Conservation (phyloP, 192 early-diverging fungal genomes). For the Jimgerdemannia lactiflua region DNA sequence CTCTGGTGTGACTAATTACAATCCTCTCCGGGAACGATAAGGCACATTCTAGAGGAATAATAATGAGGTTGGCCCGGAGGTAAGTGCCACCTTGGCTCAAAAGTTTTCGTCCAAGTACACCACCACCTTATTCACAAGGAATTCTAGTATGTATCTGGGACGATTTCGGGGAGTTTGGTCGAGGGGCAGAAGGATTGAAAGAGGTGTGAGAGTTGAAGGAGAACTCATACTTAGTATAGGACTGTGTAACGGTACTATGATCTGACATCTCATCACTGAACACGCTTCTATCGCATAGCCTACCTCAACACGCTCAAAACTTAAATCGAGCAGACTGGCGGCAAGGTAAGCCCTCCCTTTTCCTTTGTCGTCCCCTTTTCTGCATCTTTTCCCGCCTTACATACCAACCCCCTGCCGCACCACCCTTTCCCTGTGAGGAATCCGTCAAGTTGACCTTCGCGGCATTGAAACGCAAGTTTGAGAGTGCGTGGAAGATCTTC, state of each 20-base stretch:
- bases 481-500: conserved; percentile 1
- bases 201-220: too few relatives aligned
- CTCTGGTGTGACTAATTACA: too few relatives aligned
- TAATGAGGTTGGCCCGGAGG: not conserved
- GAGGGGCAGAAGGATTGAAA: not conserved
- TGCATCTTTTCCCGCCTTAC: too few relatives aligned
- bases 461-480: not conserved
- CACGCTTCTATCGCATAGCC: not conserved
- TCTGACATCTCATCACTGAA: too few relatives aligned
- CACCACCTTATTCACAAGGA: not conserved
- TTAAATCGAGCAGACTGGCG: not conserved
- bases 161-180: not conserved
- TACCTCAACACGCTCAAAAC: not conserved
- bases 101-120: not conserved
- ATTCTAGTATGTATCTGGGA: not conserved
- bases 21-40: too few relatives aligned
- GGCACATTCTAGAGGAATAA: too few relatives aligned
- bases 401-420: too few relatives aligned
- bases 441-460: conserved; percentile 1
- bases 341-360: not conserved
- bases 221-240: not conserved
- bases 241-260: too few relatives aligned
- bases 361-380: too few relatives aligned
- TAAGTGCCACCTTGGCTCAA: not conserved
- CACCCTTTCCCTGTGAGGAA: not conserved